A percentile compares a stretch with the other conserved stretches of the same genome.
phyloP scores from a whole-genome alignment of 2,329 filamentous ascomycete species.

The Phialemoniopsis sp. region DNA sequence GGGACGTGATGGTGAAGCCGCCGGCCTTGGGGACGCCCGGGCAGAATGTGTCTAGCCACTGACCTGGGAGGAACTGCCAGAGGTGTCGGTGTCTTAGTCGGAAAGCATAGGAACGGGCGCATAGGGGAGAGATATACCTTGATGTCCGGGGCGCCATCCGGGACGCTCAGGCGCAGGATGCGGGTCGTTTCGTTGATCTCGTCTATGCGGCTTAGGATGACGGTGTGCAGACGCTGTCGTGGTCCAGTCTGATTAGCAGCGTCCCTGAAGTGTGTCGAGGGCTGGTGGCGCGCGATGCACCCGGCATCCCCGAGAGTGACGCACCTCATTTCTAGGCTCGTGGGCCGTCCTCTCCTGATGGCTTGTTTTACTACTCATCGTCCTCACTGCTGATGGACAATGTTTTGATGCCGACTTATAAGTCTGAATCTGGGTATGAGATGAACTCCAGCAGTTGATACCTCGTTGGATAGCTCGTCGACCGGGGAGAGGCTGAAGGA shows the following conservation, averaged over 20 bases:
- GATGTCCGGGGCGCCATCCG: slow-evolving; percentile 35
- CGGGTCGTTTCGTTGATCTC: slow-evolving; percentile 65
- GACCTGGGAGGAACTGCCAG: slow-evolving; percentile 73
- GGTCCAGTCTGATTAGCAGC: neutral
- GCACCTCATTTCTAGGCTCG: slow-evolving; percentile 65
- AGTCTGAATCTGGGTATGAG: neutral
- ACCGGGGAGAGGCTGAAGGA: neutral
- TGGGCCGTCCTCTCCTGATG: slow-evolving; percentile 71
- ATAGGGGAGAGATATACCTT: slow-evolving; percentile 29
- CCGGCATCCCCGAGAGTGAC: no score
- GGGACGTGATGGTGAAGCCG: slow-evolving; percentile 84
- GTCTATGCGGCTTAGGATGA: slow-evolving; percentile 57
- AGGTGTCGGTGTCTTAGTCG: no score
- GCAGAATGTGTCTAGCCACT: slow-evolving; percentile 83
- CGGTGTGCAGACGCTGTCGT: slow-evolving; percentile 49
- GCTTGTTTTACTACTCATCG: slow-evolving; percentile 12
- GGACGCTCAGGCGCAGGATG: slow-evolving; percentile 61
- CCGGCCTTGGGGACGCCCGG: slow-evolving; percentile 67
- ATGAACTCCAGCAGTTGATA: neutral
- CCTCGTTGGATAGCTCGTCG: neutral
- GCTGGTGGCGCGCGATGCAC: no score
- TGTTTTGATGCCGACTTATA: neutral
- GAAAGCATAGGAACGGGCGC: no score
- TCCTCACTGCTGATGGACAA: neutral
- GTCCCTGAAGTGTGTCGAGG: neutral